Evolutionary conservation across 768 basidiomycete species (phyloP).

Genomic region (Baorangia bicolor): DNA sequence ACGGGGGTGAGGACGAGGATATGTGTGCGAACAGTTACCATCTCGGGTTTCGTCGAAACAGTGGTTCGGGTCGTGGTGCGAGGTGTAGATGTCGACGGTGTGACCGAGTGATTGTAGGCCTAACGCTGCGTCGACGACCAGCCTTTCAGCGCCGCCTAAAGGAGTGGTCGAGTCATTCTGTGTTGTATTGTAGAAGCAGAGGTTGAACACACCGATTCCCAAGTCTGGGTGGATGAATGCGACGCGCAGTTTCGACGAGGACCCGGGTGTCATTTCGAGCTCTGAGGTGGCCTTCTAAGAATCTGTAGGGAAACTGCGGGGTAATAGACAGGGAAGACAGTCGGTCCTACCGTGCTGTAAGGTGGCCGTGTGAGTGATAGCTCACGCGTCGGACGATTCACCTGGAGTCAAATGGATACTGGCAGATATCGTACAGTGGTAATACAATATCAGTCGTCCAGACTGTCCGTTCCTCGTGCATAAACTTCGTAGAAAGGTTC

Average conservation of each 20-base stretch:
- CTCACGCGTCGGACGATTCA: too few relatives aligned
- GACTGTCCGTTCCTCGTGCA: too few relatives aligned
- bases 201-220: conserved; percentile 75
- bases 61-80: conserved; percentile 81
- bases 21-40: conserved; percentile 44
- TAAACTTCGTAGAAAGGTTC: too few relatives aligned
- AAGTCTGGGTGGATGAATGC: conserved; percentile 95
- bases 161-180: background rate
- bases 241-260: conserved; percentile 42
- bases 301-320: background rate
- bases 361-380: too few relatives aligned
- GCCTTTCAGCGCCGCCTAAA: conserved; percentile 90
- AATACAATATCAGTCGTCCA: too few relatives aligned
- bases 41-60: conserved; percentile 94
- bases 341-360: too few relatives aligned
- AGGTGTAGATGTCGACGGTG: conserved; percentile 86
- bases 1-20: conserved; percentile 12
- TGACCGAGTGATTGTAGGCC: conserved; percentile 86
- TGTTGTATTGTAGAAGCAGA: background rate
- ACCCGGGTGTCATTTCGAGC: background rate
- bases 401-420: background rate
- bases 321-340: background rate
- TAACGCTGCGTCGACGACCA: conserved; percentile 93
- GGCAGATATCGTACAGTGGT: too few relatives aligned
- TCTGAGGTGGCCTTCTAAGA: background rate